Percentiles rank a stretch among this genome's conserved stretches.
Conservation (phyloP, 108 stramenopile species). For the Schizochytrium sp. region DNA sequence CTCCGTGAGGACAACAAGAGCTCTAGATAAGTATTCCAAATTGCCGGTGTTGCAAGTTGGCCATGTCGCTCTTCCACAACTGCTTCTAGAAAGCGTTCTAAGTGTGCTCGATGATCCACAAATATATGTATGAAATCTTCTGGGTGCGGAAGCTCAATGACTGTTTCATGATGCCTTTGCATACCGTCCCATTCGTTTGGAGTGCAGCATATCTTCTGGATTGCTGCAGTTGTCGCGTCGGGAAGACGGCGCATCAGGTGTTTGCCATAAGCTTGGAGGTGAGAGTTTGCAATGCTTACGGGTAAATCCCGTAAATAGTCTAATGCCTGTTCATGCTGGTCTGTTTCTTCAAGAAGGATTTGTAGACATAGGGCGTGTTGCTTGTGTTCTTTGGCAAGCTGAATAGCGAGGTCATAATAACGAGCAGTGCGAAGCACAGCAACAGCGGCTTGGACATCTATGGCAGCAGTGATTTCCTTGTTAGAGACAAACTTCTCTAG, state of each 20-base stretch:
- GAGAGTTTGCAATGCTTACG: neutral
- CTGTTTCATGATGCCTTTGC: neutral
- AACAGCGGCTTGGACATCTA: constrained; percentile 68
- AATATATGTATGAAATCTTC: constrained; percentile 53
- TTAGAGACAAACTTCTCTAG: constrained; percentile 64
- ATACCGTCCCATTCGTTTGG: neutral
- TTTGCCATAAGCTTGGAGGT: constrained; percentile 64
- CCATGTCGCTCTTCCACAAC: constrained; percentile 7
- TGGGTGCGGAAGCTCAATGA: neutral
- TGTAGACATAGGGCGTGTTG: constrained; percentile 69
- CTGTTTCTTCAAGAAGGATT: constrained; percentile 67
- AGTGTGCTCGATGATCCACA: constrained; percentile 22
- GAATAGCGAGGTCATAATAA: constrained; percentile 69
- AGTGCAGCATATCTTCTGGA: constrained; percentile 71
- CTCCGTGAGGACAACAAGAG: neutral
- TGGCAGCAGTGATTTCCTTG: neutral
- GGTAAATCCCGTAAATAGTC: constrained; percentile 61
- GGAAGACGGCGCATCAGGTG: constrained; percentile 64
- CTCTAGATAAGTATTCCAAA: constrained; percentile 57
- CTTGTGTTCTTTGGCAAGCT: constrained; percentile 55
- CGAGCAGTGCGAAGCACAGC: constrained; percentile 67
- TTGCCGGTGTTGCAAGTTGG: neutral
- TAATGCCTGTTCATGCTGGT: constrained; percentile 66
- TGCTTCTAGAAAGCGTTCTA: neutral
- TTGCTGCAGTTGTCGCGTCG: constrained; percentile 68